A percentile compares a stretch with the other conserved stretches of the same genome.
These are phyloP conservation scores for Cryptococcus sp. DNA, from an alignment of 1,284 basidiomycete species.

Conservation along the genomic window DNA sequence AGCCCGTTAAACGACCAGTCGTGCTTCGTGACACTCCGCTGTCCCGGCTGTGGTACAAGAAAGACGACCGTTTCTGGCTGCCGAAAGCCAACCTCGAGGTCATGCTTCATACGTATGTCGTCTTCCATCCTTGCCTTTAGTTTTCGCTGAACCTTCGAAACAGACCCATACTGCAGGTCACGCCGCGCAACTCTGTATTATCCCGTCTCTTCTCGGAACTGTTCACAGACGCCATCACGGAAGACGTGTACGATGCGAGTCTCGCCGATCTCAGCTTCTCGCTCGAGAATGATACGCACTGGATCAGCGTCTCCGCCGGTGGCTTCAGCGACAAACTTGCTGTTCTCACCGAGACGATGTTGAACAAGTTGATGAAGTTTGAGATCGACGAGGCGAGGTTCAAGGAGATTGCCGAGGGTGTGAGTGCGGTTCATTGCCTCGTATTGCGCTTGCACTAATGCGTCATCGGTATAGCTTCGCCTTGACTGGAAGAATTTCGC, in stretches of 20 bases:
- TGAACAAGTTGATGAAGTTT: slow-evolving; percentile 71
- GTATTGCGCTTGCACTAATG: slow-evolving; percentile 5
- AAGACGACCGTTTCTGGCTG: slow-evolving; percentile 92
- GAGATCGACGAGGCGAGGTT: slow-evolving; percentile 73
- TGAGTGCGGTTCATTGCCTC: slow-evolving; percentile 42
- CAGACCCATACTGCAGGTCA: slow-evolving; percentile 50
- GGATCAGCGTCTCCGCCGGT: slow-evolving; percentile 68
- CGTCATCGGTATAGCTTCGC: slow-evolving; percentile 13
- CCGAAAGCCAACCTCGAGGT: slow-evolving; percentile 67
- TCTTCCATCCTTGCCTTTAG: background rate
- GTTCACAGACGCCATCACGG: slow-evolving; percentile 83
- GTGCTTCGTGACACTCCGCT: slow-evolving; percentile 71
- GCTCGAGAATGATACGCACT: slow-evolving; percentile 67
- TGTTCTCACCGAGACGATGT: slow-evolving; percentile 72
- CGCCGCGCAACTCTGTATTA: slow-evolving; percentile 49
- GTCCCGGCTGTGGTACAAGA: slow-evolving; percentile 88
- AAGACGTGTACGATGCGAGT: slow-evolving; percentile 91
- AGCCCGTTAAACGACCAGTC: slow-evolving; percentile 73
- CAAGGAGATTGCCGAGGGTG: slow-evolving; percentile 81
- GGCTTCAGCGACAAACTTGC: slow-evolving; percentile 96
- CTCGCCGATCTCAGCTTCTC: slow-evolving; percentile 84
- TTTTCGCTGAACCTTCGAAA: background rate
- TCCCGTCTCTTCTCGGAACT: slow-evolving; percentile 73
- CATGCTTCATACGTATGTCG: slow-evolving; percentile 41
- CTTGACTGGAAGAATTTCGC: slow-evolving; percentile 76